A percentile compares a stretch with the other conserved stretches of the same genome.
Evolutionary conservation across 2,329 filamentous ascomycete species (phyloP).

Genomic region (Apiospora kogelbergensis): DNA sequence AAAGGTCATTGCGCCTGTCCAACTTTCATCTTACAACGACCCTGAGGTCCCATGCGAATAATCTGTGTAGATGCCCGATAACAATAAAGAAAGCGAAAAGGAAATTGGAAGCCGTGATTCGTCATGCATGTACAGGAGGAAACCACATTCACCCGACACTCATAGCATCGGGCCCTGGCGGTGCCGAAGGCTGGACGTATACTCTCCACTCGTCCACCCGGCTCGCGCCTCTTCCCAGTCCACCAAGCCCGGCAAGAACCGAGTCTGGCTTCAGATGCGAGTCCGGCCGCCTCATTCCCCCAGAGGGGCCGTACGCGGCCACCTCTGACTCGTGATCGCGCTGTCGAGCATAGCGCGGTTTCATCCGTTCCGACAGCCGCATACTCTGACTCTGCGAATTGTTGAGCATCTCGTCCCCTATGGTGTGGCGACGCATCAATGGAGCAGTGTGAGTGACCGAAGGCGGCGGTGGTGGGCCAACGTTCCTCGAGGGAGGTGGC

Average conservation of each 20-base stretch:
- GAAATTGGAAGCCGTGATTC: not conserved
- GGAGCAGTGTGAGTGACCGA: conserved; percentile 25
- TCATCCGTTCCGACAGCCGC: conserved; percentile 30
- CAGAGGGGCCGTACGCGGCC: conserved; percentile 19
- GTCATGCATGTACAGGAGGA: not conserved
- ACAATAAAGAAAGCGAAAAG: not conserved
- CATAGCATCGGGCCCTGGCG: not conserved
- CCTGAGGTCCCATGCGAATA: conserved; percentile 8
- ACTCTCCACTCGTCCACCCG: conserved; percentile 32
- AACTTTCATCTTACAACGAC: conserved; percentile 11
- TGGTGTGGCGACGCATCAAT: conserved; percentile 39
- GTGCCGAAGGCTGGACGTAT: conserved; percentile 22
- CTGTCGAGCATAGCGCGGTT: conserved; percentile 23
- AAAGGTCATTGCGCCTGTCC: not conserved
- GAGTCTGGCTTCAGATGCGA: conserved; percentile 20
- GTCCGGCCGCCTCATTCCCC: conserved; percentile 21
- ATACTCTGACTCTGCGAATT: conserved; percentile 27
- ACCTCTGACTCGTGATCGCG: conserved; percentile 26
- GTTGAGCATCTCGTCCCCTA: conserved; percentile 42
- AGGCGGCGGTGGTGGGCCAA: conserved; percentile 26
- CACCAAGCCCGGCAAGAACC: conserved; percentile 30
- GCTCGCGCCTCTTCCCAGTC: conserved; percentile 31
- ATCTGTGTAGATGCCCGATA: not conserved
- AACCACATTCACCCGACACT: not conserved
- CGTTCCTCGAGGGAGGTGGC: conserved; percentile 20